Evolutionary conservation across 1,284 basidiomycete species (phyloP).

Genomic region (Cryptococcus wingfieldii): DNA sequence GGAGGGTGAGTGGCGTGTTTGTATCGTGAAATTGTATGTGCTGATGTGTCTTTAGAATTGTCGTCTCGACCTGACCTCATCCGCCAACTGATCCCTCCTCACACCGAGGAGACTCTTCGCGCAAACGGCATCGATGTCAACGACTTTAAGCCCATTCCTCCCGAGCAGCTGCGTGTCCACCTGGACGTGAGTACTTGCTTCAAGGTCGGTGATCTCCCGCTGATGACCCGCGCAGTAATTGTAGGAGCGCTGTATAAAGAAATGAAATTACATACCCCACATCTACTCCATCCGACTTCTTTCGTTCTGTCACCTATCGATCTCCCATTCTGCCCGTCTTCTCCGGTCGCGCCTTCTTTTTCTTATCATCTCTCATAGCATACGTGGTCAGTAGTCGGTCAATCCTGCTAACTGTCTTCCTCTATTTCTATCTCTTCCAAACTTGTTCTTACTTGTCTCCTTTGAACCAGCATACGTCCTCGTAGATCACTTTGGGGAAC

Average conservation of each 20-base stretch:
- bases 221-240: background rate
- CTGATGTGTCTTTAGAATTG: constrained; percentile 61
- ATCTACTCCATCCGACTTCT: background rate
- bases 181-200: constrained; percentile 56
- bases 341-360: background rate
- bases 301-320: background rate
- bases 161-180: constrained; percentile 84
- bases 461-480: no score
- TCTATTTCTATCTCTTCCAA: background rate
- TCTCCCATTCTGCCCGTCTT: background rate
- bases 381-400: background rate
- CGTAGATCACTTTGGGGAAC: no score
- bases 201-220: background rate
- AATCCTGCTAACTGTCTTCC: background rate
- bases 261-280: background rate
- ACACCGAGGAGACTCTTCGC: constrained; percentile 82
- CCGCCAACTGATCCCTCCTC: constrained; percentile 80
- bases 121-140: constrained; percentile 82
- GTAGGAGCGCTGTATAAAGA: constrained; percentile 1
- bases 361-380: background rate
- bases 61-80: constrained; percentile 94
- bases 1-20: constrained; percentile 64
- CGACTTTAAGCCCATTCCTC: constrained; percentile 88
- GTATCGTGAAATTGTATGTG: background rate
- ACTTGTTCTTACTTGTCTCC: background rate